Base-by-base conservation (phyloP, 1,284 basidiomycete species). In the Athelia sp. region DNA sequence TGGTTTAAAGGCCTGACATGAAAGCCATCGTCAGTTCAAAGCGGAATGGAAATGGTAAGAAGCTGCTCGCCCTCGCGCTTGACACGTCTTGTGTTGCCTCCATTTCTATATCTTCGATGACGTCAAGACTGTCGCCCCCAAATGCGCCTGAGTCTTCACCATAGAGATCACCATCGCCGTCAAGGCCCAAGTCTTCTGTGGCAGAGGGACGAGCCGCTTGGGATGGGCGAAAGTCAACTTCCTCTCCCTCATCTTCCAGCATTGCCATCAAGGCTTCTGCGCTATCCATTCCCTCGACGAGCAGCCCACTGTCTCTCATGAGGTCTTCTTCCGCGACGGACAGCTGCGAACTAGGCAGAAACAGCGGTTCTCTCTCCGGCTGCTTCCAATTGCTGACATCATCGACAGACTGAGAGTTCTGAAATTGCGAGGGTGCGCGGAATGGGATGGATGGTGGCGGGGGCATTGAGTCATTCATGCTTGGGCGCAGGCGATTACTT, bases 201-300 rank as follows among this genome's bases (percentile, higher is more conserved):
- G 53, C 54, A 26, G 50, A 45, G 48, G 63, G 62, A 9, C 61
- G 65, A 17, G 58, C 52, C 29, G 65, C n/a, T 10, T 22, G 18
- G 10, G 14, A n/a, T 4, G 23, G 52, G 35, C 69, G 67, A 56
- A 75, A 73, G 19, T 65, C 74, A 24, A 84, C 76, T 61, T 87
- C 84, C 53, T 82, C 79, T 1, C 75, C 84, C 1, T 84, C 83
- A 38, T 73, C 82, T 50, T 84, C 82, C 26, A 87, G 63, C 74
- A 87, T 76, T 19, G 74, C 77, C 24, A 69, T 71, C 42, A 88
- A 66, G 59, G 86, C 82, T 17, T 79, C 73, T n/a, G 64, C 71
- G 51, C 75, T 69, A 29, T 29, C 26, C 83, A 88, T 85, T 52
- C 73, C 59, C 56, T 85, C 84, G 31, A 83, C 71, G 1, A 81